These are phyloP conservation scores for Lathyrus aphaca DNA, from an alignment of 306 rosid genomes.

Conservation along the genomic window DNA sequence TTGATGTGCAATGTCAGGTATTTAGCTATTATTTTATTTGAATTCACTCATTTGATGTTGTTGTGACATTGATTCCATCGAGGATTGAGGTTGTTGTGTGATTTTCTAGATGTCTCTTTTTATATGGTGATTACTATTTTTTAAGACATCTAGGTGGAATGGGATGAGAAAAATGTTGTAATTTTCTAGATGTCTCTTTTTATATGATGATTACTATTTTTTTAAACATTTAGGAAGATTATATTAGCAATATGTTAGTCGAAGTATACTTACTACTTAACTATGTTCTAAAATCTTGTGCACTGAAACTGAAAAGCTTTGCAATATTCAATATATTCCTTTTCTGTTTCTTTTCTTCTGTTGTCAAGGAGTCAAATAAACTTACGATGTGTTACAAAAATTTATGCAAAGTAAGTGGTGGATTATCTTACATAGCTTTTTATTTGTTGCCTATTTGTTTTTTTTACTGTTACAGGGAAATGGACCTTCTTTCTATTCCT, in stretches of 20 bases:
- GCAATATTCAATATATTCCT: background rate
- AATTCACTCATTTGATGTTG: background rate
- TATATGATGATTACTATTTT: too few species aligned
- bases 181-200: too few species aligned
- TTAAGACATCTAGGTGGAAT: too few species aligned
- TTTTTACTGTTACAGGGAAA: constrained; percentile 69
- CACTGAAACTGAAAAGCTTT: background rate
- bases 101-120: too few species aligned
- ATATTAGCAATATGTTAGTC: constrained; percentile 77
- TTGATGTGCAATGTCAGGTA: constrained; percentile 99
- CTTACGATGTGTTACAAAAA: constrained; percentile 15
- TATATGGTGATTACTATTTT: too few species aligned
- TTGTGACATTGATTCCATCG: too few species aligned
- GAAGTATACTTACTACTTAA: constrained; percentile 34
- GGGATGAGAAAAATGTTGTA: too few species aligned
- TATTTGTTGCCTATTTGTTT: constrained; percentile 14
- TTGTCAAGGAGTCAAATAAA: constrained; percentile 9
- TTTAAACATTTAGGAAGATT: too few species aligned
- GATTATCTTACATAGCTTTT: constrained; percentile 4
- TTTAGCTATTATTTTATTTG: constrained; percentile 19
- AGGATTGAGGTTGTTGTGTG: too few species aligned
- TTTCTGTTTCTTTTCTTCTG: constrained; percentile 9
- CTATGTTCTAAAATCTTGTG: constrained; percentile 23
- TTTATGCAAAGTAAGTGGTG: background rate
- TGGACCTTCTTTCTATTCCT: constrained; percentile 86